A percentile compares a stretch with the other conserved stretches of the same genome.
Evolutionary conservation across 2,329 filamentous ascomycete genomes (phyloP).

Genomic region (Penicillium polonicum): DNA sequence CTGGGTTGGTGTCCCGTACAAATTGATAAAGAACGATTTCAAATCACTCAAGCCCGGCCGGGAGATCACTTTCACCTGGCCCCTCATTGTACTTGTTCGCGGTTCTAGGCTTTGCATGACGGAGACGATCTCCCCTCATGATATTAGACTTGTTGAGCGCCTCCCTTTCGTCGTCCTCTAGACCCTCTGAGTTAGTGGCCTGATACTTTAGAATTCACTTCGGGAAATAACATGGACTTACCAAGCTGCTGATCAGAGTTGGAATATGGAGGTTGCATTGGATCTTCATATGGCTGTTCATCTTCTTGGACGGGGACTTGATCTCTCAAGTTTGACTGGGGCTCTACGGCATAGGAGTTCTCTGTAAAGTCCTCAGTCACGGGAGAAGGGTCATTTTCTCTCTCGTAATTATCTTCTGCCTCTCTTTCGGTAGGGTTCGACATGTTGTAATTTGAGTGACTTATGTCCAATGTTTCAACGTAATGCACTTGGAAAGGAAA

Average conservation of each 20-base stretch:
- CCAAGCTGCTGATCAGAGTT: conserved; percentile 31
- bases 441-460: not conserved
- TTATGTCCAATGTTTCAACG: not conserved
- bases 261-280: conserved; percentile 31
- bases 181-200: not conserved
- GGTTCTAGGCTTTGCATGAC: conserved; percentile 26
- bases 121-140: conserved; percentile 23
- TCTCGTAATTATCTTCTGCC: conserved; percentile 11
- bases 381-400: conserved; percentile 10
- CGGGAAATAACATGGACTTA: conserved; percentile 14
- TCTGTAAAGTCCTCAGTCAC: conserved; percentile 15
- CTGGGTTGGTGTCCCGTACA: not conserved
- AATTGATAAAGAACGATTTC: not conserved
- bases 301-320: conserved; percentile 28
- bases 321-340: conserved; percentile 12
- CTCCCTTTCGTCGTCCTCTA: conserved; percentile 22
- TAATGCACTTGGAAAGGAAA: not conserved
- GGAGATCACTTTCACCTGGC: conserved; percentile 21
- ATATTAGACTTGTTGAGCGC: conserved; percentile 26
- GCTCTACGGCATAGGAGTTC: conserved; percentile 25
- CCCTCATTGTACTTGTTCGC: conserved; percentile 26
- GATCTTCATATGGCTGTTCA: conserved; percentile 26
- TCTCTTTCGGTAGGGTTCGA: conserved; percentile 9
- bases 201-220: not conserved
- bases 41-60: not conserved